These are phyloP conservation scores for Dimocarpus longan DNA, from an alignment of 345 rosid genomes.

Conservation along the genomic window DNA sequence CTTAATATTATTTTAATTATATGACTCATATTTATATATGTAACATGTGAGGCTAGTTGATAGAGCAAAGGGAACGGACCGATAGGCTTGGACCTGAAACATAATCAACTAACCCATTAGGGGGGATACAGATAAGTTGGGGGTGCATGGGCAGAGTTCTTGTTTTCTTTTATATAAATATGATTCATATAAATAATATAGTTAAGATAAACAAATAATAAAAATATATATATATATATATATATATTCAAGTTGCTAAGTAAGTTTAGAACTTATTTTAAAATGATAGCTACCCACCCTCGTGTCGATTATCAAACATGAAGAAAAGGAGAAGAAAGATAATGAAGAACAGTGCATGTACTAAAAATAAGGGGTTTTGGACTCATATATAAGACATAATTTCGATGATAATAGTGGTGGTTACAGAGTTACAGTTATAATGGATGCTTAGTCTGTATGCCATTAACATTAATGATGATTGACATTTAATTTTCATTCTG, in stretches of 20 bases:
- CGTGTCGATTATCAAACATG: background rate
- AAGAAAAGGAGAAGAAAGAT: background rate
- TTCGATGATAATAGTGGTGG: background rate
- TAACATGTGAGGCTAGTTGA: too few relatives aligned
- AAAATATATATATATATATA: too few relatives aligned
- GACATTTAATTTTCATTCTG: background rate
- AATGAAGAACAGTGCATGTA: background rate
- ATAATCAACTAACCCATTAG: too few relatives aligned
- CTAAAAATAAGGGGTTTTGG: background rate
- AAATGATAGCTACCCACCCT: background rate
- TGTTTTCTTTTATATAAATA: too few relatives aligned
- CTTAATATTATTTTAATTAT: too few relatives aligned
- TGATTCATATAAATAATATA: too few relatives aligned
- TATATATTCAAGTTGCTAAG: background rate
- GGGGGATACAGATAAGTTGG: too few relatives aligned
- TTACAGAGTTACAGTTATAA: background rate
- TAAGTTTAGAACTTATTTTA: background rate
- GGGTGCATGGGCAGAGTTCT: too few relatives aligned
- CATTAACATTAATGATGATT: conserved; percentile 4
- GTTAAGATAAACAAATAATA: too few relatives aligned
- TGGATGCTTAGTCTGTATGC: conserved; percentile 12
- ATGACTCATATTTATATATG: too few relatives aligned
- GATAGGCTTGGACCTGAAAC: too few relatives aligned
- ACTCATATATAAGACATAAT: background rate
- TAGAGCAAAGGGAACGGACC: too few relatives aligned